Conservation (phyloP, 345 rosid genomes). For the Syzygium aromaticum region DNA sequence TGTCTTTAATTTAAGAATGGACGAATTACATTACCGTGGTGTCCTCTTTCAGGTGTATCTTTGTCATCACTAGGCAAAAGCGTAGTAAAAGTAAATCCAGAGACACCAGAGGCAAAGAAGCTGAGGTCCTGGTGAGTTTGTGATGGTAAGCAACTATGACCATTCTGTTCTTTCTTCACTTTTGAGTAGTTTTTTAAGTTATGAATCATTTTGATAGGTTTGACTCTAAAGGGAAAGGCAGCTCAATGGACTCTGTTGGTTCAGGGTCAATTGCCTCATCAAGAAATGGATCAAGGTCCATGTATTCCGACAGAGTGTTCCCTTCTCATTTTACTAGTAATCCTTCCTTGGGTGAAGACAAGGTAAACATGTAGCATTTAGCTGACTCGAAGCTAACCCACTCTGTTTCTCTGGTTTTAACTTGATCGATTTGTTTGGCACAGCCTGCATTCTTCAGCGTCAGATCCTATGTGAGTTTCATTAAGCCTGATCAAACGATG, state of each 20-base stretch:
- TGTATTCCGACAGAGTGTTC: constrained; percentile 58
- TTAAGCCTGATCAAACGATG: constrained; percentile 86
- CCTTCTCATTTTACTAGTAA: constrained; percentile 55
- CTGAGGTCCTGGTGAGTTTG: constrained; percentile 54
- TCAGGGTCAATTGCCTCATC: constrained; percentile 49
- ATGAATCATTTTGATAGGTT: constrained; percentile 31
- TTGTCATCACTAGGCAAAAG: constrained; percentile 68
- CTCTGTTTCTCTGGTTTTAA: background rate
- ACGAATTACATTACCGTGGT: background rate
- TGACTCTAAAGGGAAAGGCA: constrained; percentile 74
- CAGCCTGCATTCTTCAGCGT: constrained; percentile 74
- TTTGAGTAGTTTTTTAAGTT: background rate
- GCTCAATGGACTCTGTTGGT: constrained; percentile 66
- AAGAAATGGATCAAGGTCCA: constrained; percentile 51
- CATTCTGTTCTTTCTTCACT: background rate
- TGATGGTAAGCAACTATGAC: background rate
- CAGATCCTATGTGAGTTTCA: constrained; percentile 61
- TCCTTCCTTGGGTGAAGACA: constrained; percentile 61
- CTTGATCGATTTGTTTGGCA: background rate
- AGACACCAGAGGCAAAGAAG: constrained; percentile 60
- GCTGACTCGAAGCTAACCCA: background rate
- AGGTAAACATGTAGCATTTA: constrained; percentile 30
- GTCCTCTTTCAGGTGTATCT: constrained; percentile 51
- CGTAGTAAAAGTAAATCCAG: constrained; percentile 54
- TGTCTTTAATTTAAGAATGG: background rate